phyloP scores from a whole-genome alignment of 495 filamentous ascomycete genomes.

The Penicillium nucicola region DNA sequence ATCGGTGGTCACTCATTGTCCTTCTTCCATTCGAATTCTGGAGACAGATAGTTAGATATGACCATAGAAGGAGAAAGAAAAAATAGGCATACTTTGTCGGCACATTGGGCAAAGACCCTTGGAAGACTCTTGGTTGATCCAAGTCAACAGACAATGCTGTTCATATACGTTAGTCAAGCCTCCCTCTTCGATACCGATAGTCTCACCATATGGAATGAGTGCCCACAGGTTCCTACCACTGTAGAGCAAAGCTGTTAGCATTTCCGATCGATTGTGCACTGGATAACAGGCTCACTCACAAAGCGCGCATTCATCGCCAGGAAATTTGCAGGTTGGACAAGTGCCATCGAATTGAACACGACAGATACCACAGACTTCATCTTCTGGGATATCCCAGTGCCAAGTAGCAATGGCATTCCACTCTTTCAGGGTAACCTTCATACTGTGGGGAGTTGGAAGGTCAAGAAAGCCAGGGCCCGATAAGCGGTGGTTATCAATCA shows the following conservation, averaged over 20 bases:
- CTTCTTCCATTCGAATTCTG: slow-evolving; percentile 70
- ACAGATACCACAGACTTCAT: slow-evolving; percentile 98
- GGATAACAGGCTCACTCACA: slow-evolving; percentile 51
- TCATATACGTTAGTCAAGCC: slow-evolving; percentile 4
- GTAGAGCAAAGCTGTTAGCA: not conserved
- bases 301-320: slow-evolving; percentile 91
- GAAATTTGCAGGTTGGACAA: slow-evolving; percentile 96
- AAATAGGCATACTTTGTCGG: slow-evolving; percentile 76
- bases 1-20: slow-evolving; percentile 36
- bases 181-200: not conserved
- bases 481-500: slow-evolving; percentile 28
- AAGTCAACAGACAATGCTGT: slow-evolving; percentile 92
- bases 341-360: slow-evolving; percentile 97
- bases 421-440: slow-evolving; percentile 92
- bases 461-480: slow-evolving; percentile 1
- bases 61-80: slow-evolving; percentile 2
- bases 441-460: slow-evolving; percentile 34
- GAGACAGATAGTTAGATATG: slow-evolving; percentile 17
- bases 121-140: slow-evolving; percentile 91
- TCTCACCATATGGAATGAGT: slow-evolving; percentile 93
- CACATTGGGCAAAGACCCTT: slow-evolving; percentile 98
- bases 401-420: slow-evolving; percentile 95
- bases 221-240: slow-evolving; percentile 95
- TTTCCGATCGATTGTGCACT: not conserved
- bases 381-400: slow-evolving; percentile 96